Conservation (phyloP, 306 rosid species). For the Prunus mira region DNA sequence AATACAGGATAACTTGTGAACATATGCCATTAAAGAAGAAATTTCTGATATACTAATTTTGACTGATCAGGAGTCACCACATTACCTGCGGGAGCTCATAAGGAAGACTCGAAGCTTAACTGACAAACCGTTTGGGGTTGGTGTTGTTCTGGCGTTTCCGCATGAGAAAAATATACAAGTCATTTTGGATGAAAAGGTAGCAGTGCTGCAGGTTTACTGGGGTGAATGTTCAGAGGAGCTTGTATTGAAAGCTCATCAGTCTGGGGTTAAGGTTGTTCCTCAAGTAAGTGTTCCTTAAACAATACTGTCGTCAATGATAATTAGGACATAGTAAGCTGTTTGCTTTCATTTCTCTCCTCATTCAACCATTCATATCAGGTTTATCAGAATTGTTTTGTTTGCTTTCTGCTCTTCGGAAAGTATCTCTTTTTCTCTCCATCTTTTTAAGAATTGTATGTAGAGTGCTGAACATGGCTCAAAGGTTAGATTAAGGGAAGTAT, state of each 20-base stretch:
- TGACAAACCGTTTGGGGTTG: constrained; percentile 79
- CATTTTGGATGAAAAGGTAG: constrained; percentile 72
- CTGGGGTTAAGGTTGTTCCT: constrained; percentile 79
- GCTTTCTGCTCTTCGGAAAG: not conserved
- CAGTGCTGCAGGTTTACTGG: constrained; percentile 76
- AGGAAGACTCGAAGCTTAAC: constrained; percentile 61
- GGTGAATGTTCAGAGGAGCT: constrained; percentile 69
- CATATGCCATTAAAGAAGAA: not conserved
- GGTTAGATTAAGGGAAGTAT: too few relatives aligned
- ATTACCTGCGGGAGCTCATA: constrained; percentile 61
- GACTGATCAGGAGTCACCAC: constrained; percentile 57
- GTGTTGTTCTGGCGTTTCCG: constrained; percentile 76
- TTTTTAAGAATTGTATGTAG: too few relatives aligned
- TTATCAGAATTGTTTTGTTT: not conserved
- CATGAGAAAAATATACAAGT: constrained; percentile 64
- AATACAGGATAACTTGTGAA: not conserved
- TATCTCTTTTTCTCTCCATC: too few relatives aligned
- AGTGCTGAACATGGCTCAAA: too few relatives aligned
- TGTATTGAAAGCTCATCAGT: constrained; percentile 56
- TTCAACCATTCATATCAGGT: not conserved
- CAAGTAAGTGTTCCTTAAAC: constrained; percentile 48
- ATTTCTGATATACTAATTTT: constrained; percentile 16
- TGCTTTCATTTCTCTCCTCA: not conserved
- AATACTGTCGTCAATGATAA: not conserved
- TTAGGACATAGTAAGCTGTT: not conserved